Base-by-base conservation (phyloP, 441 rosid genomes). In the Croton setiger region DNA sequence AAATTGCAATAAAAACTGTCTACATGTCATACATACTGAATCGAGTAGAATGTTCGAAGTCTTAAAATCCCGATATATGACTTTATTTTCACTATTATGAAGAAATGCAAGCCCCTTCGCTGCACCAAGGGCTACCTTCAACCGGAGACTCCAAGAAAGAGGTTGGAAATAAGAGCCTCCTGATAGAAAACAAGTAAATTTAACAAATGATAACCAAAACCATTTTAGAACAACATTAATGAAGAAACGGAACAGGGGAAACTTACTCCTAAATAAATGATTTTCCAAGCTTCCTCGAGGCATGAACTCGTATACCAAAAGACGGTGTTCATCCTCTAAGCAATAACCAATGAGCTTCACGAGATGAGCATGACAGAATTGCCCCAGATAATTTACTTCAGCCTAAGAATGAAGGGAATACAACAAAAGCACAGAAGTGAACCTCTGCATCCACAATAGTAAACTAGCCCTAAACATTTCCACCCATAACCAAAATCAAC, bases 201-300 rank as follows among this genome's bases (percentile, higher is more conserved):
- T 63, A 18, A 48, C 4, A 57, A 51, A 71, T 49, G 35, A 7
- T 23, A 45, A 62, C 31, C 8, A 49, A 56, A 64, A 5, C 20
- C 33, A 15, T 12, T 51, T 59, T 18, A 44, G 67, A 52, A 69
- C 23, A 56, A 58, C 23, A 66, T 37, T 13, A 21, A 36, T 58
- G 27, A 36, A 35, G 27, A 60, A 66, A 63, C 15, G 18, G n/a
- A 52, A 54, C 17, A 44, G 31, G 60, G 65, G 39, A 55, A 75
- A 77, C 91, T 81, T 78, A 92, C 98, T 81, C 77, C 95, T 86
- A 76, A 92, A 92, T 37, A 92, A 67, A 78, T 92, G 98, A 78
- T 92, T 92, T 75, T 92, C 96, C 84, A 92, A 84, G 93, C 95
- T 88, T 61, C 98, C 98, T 11, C 93, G 86, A 72, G 89, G 89